phyloP scores from a whole-genome alignment of 139 green algal species.

The Chloropicon primus region DNA sequence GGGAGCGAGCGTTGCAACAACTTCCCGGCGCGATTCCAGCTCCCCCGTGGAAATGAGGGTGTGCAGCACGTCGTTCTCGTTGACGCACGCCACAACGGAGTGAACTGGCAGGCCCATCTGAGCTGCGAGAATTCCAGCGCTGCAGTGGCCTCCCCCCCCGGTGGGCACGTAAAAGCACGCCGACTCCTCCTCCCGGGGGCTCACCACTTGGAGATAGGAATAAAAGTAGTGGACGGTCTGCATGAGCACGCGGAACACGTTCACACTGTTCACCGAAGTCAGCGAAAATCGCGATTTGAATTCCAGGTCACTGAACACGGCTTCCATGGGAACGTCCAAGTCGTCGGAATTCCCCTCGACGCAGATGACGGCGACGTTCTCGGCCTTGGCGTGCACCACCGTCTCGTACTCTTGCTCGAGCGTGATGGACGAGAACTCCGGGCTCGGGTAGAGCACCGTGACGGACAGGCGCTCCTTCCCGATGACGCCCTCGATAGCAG shows the following conservation, averaged over 20 bases:
- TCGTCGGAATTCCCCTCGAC: constrained; percentile 1
- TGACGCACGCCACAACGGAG: background rate
- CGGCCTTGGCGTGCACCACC: background rate
- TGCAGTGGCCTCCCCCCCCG: background rate
- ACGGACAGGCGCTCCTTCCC: background rate
- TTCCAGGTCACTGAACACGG: background rate
- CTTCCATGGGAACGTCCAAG: constrained; percentile 1
- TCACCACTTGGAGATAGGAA: background rate
- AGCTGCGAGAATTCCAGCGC: background rate
- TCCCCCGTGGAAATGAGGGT: background rate
- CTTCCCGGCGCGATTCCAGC: no score
- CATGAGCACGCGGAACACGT: constrained; percentile 4
- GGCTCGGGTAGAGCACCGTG: background rate
- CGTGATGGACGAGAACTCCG: background rate
- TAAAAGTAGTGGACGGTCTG: constrained; percentile 3
- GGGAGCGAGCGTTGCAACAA: background rate
- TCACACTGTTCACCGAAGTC: background rate
- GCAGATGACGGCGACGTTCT: background rate
- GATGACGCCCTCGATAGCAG: constrained; percentile 5
- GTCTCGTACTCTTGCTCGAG: constrained; percentile 1
- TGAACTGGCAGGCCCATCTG: background rate
- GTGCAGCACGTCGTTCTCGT: constrained; percentile 1
- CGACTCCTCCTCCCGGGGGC: background rate
- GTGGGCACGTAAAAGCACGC: constrained; percentile 1
- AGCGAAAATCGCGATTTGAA: background rate